Evolutionary conservation across 1,284 basidiomycete genomes (phyloP), one percentile per base, ranked within the genome.

Genomic region (Ustilago lituana): DNA sequence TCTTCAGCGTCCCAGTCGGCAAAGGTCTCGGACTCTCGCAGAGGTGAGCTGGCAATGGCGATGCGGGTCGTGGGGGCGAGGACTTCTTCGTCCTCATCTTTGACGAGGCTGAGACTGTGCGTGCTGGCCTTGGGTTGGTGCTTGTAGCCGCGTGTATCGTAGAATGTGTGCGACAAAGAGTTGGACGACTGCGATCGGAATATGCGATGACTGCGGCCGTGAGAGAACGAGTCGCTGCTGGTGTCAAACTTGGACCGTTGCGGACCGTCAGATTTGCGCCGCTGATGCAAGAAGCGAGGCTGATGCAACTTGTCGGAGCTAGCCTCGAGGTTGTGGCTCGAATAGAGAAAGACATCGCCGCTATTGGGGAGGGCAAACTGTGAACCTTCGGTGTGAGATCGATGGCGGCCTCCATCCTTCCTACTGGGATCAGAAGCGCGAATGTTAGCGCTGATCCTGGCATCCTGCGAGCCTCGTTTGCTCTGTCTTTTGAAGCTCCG

Each of bases 261-360:
- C 14, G 60, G 66, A 10, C 66, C 66, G 32, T 69, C 66, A 1
- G 66, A 69, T 35, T 64, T 64, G 60, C 61, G 61, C 33, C 66
- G 56, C 50, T 69, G 66, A 43, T 69, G 61, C 15, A 56, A 23
- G 23, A 60, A 56, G 29, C 60, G 60, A 33, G 48, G 45, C 19
- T 47, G 54, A 8, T 46, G 17, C 15, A 45, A 24, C 24, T 36
- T 47, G 1, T 58, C 51, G n/a, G 55, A 44, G 41, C 41, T 49
- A 12, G 55, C 23, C 7, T 54, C 57, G 26, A 56, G 26, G 12
- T 63, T 68, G 45, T 46, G 44, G 43, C 69, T 64, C 15, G 58
- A 60, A 23, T 63, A 67, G 48, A 68, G 55, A 23, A 67, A 65
- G 37, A 67, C 54, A 37, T 63, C 61, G 39, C 66, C 58, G 32